These are phyloP conservation scores for Vitis hybrid DNA, from an alignment of 177 flowering plant genomes.

Conservation along the genomic window DNA sequence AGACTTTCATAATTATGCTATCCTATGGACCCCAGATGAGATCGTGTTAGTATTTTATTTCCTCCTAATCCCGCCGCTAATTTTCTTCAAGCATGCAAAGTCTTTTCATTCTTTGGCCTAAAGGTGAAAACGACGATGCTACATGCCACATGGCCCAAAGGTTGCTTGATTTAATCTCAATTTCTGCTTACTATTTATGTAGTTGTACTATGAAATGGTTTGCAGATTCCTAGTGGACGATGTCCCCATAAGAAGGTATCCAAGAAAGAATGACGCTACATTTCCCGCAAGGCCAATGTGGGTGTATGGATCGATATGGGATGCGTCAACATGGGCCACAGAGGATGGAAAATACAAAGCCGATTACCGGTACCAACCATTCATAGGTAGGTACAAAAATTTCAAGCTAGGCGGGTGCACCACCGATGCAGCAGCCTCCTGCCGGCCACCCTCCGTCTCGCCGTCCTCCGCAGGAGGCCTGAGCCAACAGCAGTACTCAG, in stretches of 20 bases:
- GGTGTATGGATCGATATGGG: conserved; percentile 86
- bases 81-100: too few species aligned
- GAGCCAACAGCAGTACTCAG: conserved; percentile 44
- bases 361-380: conserved; percentile 71
- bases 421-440: conserved; percentile 26
- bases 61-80: not conserved
- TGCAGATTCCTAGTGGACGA: conserved; percentile 82
- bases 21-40: conserved; percentile 66
- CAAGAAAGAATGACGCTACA: conserved; percentile 53
- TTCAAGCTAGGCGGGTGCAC: conserved; percentile 63
- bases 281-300: conserved; percentile 77
- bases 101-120: too few species aligned
- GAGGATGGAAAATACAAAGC: conserved; percentile 80
- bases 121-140: too few species aligned
- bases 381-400: conserved; percentile 52
- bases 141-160: too few species aligned
- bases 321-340: conserved; percentile 90
- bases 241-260: conserved; percentile 75
- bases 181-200: too few species aligned
- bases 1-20: conserved; percentile 70
- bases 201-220: conserved; percentile 27
- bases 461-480: conserved; percentile 47
- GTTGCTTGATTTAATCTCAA: too few species aligned
- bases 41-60: conserved; percentile 51
- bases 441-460: conserved; percentile 51